These are phyloP conservation scores for Tympanopsis confertula DNA, from an alignment of 2,329 filamentous ascomycete species.

Conservation along the genomic window DNA sequence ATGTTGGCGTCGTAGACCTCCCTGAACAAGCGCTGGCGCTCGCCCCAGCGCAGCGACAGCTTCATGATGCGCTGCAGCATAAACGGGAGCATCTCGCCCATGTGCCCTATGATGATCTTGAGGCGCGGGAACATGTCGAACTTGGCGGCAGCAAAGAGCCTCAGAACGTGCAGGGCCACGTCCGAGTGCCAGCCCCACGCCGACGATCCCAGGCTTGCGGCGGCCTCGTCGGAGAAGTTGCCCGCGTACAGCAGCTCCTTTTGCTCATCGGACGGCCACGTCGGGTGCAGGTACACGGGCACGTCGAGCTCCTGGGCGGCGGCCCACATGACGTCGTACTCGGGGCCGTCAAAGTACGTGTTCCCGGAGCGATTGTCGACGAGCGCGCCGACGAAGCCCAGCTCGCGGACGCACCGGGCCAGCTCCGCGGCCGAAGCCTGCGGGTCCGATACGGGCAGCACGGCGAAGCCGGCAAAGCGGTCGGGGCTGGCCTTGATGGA, in stretches of 20 bases:
- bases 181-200: constrained; percentile 23
- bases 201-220: constrained; percentile 6
- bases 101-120: constrained; percentile 32
- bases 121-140: constrained; percentile 33
- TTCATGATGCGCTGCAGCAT: constrained; percentile 37
- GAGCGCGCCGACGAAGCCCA: constrained; percentile 19
- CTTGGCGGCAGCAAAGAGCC: constrained; percentile 36
- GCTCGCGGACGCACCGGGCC: constrained; percentile 12
- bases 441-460: constrained; percentile 16
- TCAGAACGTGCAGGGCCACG: constrained; percentile 21
- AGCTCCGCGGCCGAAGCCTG: constrained; percentile 15
- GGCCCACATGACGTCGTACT: constrained; percentile 15
- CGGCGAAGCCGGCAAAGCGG: constrained; percentile 15
- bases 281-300: constrained; percentile 38
- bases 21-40: constrained; percentile 36
- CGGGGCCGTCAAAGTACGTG: constrained; percentile 13
- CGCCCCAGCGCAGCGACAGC: constrained; percentile 44
- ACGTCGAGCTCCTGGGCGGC: constrained; percentile 30
- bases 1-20: too few relatives aligned
- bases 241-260: constrained; percentile 21
- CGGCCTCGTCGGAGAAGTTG: constrained; percentile 13
- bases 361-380: constrained; percentile 13
- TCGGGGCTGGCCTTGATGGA: constrained; percentile 10
- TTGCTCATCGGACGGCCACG: constrained; percentile 21
- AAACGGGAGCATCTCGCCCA: constrained; percentile 36